Evolutionary conservation across 306 rosid genomes (phyloP).

Genomic region (Inga leiocalycina): DNA sequence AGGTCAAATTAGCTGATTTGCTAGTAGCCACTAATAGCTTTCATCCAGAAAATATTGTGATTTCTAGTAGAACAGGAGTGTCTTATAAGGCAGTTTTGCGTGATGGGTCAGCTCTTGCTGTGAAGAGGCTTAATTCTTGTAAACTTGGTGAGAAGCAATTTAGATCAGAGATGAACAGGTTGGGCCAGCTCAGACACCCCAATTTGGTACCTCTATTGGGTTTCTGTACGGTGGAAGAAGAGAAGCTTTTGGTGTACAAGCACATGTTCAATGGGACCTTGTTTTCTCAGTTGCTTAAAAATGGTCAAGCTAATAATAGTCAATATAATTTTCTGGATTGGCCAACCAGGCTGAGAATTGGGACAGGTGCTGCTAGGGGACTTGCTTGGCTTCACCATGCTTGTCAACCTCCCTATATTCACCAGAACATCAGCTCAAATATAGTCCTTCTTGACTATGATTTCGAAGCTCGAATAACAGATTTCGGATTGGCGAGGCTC

Average conservation of each 20-base stretch:
- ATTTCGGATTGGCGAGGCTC: conserved; percentile 58
- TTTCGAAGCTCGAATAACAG: conserved; percentile 59
- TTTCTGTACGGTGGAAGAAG: conserved; percentile 58
- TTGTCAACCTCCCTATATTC: conserved; percentile 56
- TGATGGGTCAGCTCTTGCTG: conserved; percentile 60
- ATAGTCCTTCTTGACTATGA: conserved; percentile 61
- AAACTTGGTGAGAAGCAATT: conserved; percentile 58
- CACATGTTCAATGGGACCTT: conserved; percentile 65
- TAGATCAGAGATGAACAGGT: conserved; percentile 54
- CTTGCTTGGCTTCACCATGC: conserved; percentile 70
- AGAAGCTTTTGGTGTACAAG: conserved; percentile 66
- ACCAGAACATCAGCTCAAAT: conserved; percentile 59
- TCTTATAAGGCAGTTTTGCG: conserved; percentile 59
- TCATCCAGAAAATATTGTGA: conserved; percentile 45
- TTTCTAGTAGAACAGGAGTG: conserved; percentile 53
- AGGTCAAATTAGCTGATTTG: conserved; percentile 50
- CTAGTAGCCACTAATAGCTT: conserved; percentile 50
- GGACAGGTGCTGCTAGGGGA: conserved; percentile 61
- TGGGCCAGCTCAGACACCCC: conserved; percentile 60
- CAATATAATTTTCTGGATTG: conserved; percentile 58
- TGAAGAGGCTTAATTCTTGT: conserved; percentile 52
- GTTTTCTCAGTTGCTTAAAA: conserved; percentile 48
- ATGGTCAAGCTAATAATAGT: conserved; percentile 48
- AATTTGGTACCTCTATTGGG: conserved; percentile 67
- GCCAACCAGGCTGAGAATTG: conserved; percentile 59